A percentile compares a stretch with the other conserved stretches of the same genome.
Conservation (phyloP, 176 grass and related monocot genomes). For the Oryza coarctata region DNA sequence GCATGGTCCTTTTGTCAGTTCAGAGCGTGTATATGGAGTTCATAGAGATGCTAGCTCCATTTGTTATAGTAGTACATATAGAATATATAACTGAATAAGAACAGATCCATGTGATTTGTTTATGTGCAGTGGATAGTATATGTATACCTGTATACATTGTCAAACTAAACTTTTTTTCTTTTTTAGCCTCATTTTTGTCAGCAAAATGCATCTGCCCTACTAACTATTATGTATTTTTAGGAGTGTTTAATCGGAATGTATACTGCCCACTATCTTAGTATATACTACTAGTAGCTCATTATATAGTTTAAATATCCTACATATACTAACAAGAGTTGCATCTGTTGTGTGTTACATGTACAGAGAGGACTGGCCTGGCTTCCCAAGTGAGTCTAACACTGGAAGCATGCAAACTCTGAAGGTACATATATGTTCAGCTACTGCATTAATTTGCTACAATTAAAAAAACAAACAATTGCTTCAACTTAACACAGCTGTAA, state of each 20-base stretch:
- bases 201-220: background rate
- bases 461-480: background rate
- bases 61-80: background rate
- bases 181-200: background rate
- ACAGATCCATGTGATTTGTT: background rate
- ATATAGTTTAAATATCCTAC: background rate
- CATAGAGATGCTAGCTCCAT: background rate
- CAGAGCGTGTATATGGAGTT: background rate
- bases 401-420: constrained; percentile 52
- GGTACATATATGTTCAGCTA: constrained; percentile 26
- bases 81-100: background rate
- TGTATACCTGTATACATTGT: background rate
- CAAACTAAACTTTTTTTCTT: no score
- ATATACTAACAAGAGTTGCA: constrained; percentile 10
- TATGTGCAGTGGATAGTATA: background rate
- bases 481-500: background rate
- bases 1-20: constrained; percentile 28
- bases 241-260: no score
- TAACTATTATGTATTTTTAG: no score
- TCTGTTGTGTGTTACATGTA: background rate
- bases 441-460: no score
- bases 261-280: no score
- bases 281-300: no score
- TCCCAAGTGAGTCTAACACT: constrained; percentile 45
- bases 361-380: constrained; percentile 50